phyloP scores from a whole-genome alignment of 371 early-diverging fungal species.

The Mucor racemosus region DNA sequence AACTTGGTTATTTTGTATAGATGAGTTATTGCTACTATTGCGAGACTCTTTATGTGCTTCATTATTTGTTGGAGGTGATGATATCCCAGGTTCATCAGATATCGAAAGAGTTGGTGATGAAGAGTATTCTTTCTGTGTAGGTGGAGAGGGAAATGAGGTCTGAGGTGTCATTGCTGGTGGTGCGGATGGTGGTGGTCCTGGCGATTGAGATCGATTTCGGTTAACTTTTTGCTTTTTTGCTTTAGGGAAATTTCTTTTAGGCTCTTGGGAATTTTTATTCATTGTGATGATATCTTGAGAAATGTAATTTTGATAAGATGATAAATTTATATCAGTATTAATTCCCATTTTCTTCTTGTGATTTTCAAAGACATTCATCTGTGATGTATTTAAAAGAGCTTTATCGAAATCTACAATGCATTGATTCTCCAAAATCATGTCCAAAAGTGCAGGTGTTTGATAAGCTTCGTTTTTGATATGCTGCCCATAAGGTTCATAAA shows the following conservation, averaged over 20 bases:
- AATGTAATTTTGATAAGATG: constrained; percentile 5
- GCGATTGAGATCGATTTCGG: background rate
- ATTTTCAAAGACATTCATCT: background rate
- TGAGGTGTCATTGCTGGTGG: background rate
- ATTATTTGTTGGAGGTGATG: background rate
- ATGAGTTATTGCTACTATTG: background rate
- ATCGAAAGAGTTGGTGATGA: background rate
- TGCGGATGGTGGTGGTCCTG: background rate
- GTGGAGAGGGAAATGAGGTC: background rate
- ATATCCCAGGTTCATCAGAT: background rate
- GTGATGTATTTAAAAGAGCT: constrained; percentile 10
- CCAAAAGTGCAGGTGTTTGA: constrained; percentile 25
- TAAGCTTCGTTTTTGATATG: constrained; percentile 7
- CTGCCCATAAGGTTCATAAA: constrained; percentile 2
- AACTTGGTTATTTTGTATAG: constrained; percentile 1
- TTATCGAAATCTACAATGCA: constrained; percentile 23
- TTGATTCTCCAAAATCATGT: constrained; percentile 23
- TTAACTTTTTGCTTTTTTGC: background rate
- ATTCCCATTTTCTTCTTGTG: background rate
- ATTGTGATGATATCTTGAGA: constrained; percentile 6
- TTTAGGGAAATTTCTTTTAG: constrained; percentile 15
- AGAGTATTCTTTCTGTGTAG: background rate
- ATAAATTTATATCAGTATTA: background rate
- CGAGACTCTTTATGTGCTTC: background rate
- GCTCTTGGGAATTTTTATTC: constrained; percentile 22